Conservation (phyloP, 768 basidiomycete genomes). For the Calocybe cyanea region DNA sequence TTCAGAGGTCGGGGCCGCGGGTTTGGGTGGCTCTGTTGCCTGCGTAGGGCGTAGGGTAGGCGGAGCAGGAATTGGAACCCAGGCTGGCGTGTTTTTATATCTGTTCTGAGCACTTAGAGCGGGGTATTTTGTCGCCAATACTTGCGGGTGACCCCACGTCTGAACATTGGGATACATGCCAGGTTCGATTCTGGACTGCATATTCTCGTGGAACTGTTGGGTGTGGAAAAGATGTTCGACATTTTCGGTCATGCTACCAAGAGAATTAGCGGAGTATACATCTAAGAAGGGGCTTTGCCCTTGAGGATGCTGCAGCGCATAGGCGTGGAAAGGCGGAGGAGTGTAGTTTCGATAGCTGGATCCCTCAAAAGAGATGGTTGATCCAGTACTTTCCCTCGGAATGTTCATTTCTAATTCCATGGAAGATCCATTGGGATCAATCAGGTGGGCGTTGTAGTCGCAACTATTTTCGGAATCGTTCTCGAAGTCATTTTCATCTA, state of each 20-base stretch:
- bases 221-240: constrained; percentile 41
- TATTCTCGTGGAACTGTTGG: constrained; percentile 23
- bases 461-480: constrained; percentile 55
- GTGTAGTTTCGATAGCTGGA: constrained; percentile 34
- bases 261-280: constrained; percentile 34
- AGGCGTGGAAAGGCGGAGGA: constrained; percentile 18
- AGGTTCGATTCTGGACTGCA: constrained; percentile 9
- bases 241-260: constrained; percentile 36
- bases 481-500: constrained; percentile 69
- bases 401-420: constrained; percentile 22
- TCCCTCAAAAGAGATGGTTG: constrained; percentile 19
- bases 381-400: constrained; percentile 22
- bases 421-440: constrained; percentile 35
- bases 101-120: constrained; percentile 1
- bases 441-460: constrained; percentile 30
- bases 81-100: constrained; percentile 14
- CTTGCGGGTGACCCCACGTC: constrained; percentile 2
- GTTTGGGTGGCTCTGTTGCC: neutral
- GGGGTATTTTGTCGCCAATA: neutral
- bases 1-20: neutral
- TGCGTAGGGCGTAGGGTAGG: constrained; percentile 6
- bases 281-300: constrained; percentile 30
- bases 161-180: constrained; percentile 9
- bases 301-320: constrained; percentile 22
- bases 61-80: constrained; percentile 17